Percentiles rank a stretch among this genome's conserved stretches.
Conservation (phyloP, 805 yeast genomes). For the Candida pini region DNA sequence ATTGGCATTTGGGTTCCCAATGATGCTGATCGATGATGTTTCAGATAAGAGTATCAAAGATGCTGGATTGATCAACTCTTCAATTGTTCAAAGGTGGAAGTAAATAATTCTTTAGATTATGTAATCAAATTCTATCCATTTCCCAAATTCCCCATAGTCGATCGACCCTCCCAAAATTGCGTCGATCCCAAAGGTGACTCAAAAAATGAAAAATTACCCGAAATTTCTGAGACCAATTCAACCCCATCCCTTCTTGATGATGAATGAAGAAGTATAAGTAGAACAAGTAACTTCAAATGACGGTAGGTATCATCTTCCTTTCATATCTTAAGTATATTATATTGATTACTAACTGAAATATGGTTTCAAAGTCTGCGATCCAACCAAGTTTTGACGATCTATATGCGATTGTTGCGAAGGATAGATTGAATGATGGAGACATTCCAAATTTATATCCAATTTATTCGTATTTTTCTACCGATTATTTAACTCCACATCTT, state of each 20-base stretch:
- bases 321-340: not conserved
- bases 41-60: constrained; percentile 53
- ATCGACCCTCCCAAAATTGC: too few relatives aligned
- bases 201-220: too few relatives aligned
- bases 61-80: constrained; percentile 76
- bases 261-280: too few relatives aligned
- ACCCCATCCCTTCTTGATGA: too few relatives aligned
- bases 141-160: too few relatives aligned
- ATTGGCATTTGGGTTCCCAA: constrained; percentile 79
- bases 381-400: constrained; percentile 51
- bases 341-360: not conserved
- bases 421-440: constrained; percentile 25
- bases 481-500: constrained; percentile 79
- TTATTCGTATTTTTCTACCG: constrained; percentile 66
- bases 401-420: constrained; percentile 32
- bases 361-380: constrained; percentile 20
- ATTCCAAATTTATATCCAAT: constrained; percentile 76
- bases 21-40: constrained; percentile 61
- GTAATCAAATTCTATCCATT: too few relatives aligned
- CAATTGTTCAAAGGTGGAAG: constrained; percentile 85
- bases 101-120: constrained; percentile 10
- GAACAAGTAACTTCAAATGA: too few relatives aligned
- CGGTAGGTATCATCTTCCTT: not conserved
- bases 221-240: too few relatives aligned
- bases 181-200: too few relatives aligned